Evolutionary conservation across 169 alveolate species (phyloP), one percentile per base, ranked within the genome.

Genomic region (Plasmodium relictum): DNA sequence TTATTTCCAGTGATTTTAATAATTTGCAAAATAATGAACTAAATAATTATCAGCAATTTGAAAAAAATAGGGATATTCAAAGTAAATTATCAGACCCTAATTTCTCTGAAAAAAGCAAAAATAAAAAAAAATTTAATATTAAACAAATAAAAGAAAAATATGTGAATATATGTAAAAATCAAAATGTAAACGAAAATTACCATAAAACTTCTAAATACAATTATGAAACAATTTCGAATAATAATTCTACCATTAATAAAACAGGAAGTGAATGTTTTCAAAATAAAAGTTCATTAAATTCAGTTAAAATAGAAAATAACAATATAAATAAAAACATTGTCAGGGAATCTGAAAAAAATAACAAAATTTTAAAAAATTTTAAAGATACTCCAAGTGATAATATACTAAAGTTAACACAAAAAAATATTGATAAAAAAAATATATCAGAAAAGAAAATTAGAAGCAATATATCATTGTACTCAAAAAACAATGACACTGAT

Each of bases 341-440:
- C 65, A 58, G 22, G 6, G 54, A 66, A 24, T 24, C 62, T 56
- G 52, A 66, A 18, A 83, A 66, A 52, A 83, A 58, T 68, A 83
- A 37, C 14, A 41, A 31, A n/a, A 52, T 56, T 50, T 31, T 52
- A 41, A 72, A 54, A 72, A 72, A 72, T 26, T 0, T 39, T n/a
- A 31, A 45, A 58, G 37, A 54, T 71, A 69, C 39, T 61, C 73
- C 69, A 83, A 72, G 68, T 24, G 39, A 52, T 42, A 69, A 83
- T 39, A 16, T n/a, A 42, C 83, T 83, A 37, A 83, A 83, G 50
- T 39, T 62, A 68, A 83, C 91, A 50, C 83, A 83, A 68, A 31
- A 66, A 52, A 83, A 83, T 24, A 83, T 83, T 52, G 85, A 83
- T 61, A 83, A 39, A 56, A 68, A 83, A 83, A 54, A 83, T 56